These are phyloP conservation scores for Apophysomyces ossiformis DNA, from an alignment of 371 early-diverging fungal genomes.

Conservation along the genomic window DNA sequence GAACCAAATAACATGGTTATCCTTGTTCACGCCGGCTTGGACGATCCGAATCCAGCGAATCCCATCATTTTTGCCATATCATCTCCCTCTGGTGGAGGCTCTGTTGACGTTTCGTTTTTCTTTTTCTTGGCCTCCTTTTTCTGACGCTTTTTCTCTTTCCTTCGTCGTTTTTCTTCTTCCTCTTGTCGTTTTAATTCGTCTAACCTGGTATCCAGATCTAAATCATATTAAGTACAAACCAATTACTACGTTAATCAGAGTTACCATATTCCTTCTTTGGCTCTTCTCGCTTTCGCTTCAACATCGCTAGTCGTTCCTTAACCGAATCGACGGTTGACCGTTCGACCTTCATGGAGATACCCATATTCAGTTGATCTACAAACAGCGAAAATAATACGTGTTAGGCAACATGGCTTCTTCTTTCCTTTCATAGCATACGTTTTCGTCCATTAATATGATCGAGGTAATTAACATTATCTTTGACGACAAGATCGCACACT, in stretches of 20 bases:
- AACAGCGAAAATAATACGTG: too few relatives aligned
- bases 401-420: neutral
- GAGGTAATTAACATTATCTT: slow-evolving; percentile 84
- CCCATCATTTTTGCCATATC: slow-evolving; percentile 60
- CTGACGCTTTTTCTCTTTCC: slow-evolving; percentile 57
- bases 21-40: slow-evolving; percentile 31
- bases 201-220: slow-evolving; percentile 63
- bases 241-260: neutral
- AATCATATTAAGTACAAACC: neutral
- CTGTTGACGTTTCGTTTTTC: slow-evolving; percentile 35
- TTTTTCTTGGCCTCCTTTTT: slow-evolving; percentile 55
- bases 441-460: slow-evolving; percentile 92
- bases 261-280: slow-evolving; percentile 59
- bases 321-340: slow-evolving; percentile 59
- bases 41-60: slow-evolving; percentile 53
- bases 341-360: slow-evolving; percentile 80
- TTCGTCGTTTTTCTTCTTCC: slow-evolving; percentile 53
- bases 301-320: slow-evolving; percentile 52
- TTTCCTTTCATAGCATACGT: slow-evolving; percentile 54
- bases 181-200: slow-evolving; percentile 50
- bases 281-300: slow-evolving; percentile 63
- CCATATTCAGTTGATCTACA: slow-evolving; percentile 58
- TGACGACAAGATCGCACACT: slow-evolving; percentile 84
- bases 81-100: slow-evolving; percentile 33
- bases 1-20: too few relatives aligned